Conservation (phyloP, 352 stramenopile species). For the Sclerospora graminicola region DNA sequence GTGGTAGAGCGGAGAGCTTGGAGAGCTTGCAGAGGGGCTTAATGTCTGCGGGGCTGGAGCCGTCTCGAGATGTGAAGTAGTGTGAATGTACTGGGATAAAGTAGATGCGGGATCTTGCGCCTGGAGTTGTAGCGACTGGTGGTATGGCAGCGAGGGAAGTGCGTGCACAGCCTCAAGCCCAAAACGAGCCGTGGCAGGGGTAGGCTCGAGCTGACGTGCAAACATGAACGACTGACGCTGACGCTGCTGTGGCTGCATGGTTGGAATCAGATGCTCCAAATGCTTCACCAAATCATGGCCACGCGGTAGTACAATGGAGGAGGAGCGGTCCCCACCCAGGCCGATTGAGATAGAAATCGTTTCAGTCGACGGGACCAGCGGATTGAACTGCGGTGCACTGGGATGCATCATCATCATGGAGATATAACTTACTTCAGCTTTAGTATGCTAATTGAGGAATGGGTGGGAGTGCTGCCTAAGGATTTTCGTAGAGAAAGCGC, state of each 20-base stretch:
- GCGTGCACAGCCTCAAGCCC: slow-evolving; percentile 15
- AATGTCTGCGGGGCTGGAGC: background rate
- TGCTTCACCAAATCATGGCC: slow-evolving; percentile 39
- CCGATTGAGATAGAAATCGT: slow-evolving; percentile 47
- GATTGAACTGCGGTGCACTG: slow-evolving; percentile 9
- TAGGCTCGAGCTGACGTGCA: slow-evolving; percentile 1
- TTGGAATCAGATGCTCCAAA: slow-evolving; percentile 31
- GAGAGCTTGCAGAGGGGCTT: background rate
- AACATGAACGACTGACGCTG: slow-evolving; percentile 9
- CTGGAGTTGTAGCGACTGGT: slow-evolving; percentile 4
- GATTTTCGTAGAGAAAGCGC: too few relatives aligned
- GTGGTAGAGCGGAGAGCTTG: slow-evolving; percentile 18
- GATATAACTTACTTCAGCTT: too few relatives aligned
- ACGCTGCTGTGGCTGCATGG: background rate
- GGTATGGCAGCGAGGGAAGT: slow-evolving; percentile 14
- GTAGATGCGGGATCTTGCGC: slow-evolving; percentile 4
- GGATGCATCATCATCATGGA: slow-evolving; percentile 23
- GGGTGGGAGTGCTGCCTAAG: too few relatives aligned
- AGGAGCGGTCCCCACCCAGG: slow-evolving; percentile 21
- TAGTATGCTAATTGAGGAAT: too few relatives aligned
- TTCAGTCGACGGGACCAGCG: slow-evolving; percentile 6
- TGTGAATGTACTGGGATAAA: slow-evolving; percentile 19
- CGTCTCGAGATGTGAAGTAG: slow-evolving; percentile 21
- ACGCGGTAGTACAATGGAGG: slow-evolving; percentile 41
- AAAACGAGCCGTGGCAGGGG: slow-evolving; percentile 1